Evolutionary conservation across 2,329 filamentous ascomycete genomes (phyloP), one percentile per base, ranked within the genome.

Genomic region (Trichoderma harzianum): DNA sequence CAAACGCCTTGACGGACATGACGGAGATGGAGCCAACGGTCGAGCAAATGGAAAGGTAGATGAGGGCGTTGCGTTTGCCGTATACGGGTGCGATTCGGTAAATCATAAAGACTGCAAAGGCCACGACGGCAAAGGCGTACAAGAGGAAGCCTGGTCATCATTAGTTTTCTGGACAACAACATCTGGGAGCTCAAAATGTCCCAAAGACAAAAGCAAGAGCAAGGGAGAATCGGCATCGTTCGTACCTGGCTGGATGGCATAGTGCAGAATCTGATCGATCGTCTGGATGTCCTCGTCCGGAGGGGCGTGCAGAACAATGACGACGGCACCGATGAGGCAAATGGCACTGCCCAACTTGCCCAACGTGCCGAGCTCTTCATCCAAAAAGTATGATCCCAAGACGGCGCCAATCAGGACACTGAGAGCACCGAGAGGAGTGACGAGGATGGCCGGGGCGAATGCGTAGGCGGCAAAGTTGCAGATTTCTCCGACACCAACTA

Each of bases 1-100:
- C 96, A 77, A 99, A 98, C 5, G 96, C 96, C 86, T 99, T 99
- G 83, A 98, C 93, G 36, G 96, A 94, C 96, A 99, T 99, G 85
- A 99, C 95, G 14, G 96, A 98, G 74, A 99, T 92, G 67, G 95
- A 97, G 77, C 96, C 96, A 74, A 98, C 95, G 4, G 95, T 97
- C 66, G 95, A 98, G 87, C 96, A 99, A 77, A 99, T 98, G 76
- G 95, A 98, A 76, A 99, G 91, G 83, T 95, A 99, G 77, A 99
- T 92, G 77, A 99, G 88, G 11, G 96, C 95, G 80, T 98, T 99
- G 83, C 93, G 95, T 86, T 94, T 97, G 79, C 96, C 96, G 78
- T 99, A 91, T 70, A 91, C 84, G 0, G 96, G 96, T 8, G 94
- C 93, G 75, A 99, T 87, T 81, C 91, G 93, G 86, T 99, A 99